These are phyloP conservation scores for Cordyceps cicadae DNA, from an alignment of 2,329 filamentous ascomycete species.

Conservation along the genomic window DNA sequence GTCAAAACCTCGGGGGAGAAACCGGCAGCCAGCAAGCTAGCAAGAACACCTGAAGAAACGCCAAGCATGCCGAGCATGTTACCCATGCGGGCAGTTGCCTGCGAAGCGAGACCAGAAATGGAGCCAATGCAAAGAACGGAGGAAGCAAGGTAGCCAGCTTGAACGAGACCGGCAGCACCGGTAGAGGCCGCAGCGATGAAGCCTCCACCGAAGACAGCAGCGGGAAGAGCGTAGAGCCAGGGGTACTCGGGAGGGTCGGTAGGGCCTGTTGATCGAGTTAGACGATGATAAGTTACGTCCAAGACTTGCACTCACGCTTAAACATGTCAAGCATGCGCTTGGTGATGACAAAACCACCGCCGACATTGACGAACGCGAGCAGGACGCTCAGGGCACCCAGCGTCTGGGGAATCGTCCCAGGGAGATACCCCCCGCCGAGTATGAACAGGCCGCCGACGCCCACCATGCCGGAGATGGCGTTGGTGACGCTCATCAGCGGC, in stretches of 20 bases:
- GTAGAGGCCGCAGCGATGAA: constrained; percentile 73
- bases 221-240: constrained; percentile 77
- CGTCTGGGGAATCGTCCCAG: constrained; percentile 67
- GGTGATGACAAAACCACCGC: constrained; percentile 83
- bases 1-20: constrained; percentile 70
- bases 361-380: constrained; percentile 80
- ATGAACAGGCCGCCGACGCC: constrained; percentile 83
- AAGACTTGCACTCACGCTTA: constrained; percentile 42
- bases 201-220: constrained; percentile 67
- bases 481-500: constrained; percentile 86
- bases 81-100: constrained; percentile 73
- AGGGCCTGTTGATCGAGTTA: constrained; percentile 39
- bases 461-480: constrained; percentile 88
- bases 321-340: constrained; percentile 95
- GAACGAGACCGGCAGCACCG: constrained; percentile 74
- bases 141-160: constrained; percentile 80
- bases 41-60: constrained; percentile 73
- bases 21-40: constrained; percentile 72
- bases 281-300: too few species aligned
- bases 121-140: constrained; percentile 80
- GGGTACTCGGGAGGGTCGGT: constrained; percentile 84
- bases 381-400: constrained; percentile 75
- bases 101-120: constrained; percentile 71
- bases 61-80: constrained; percentile 83
- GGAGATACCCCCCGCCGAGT: constrained; percentile 72